Evolutionary conservation across 2,329 filamentous ascomycete genomes (phyloP), one percentile per base, ranked within the genome.

Genomic region (Cladophialophora carrionii): DNA sequence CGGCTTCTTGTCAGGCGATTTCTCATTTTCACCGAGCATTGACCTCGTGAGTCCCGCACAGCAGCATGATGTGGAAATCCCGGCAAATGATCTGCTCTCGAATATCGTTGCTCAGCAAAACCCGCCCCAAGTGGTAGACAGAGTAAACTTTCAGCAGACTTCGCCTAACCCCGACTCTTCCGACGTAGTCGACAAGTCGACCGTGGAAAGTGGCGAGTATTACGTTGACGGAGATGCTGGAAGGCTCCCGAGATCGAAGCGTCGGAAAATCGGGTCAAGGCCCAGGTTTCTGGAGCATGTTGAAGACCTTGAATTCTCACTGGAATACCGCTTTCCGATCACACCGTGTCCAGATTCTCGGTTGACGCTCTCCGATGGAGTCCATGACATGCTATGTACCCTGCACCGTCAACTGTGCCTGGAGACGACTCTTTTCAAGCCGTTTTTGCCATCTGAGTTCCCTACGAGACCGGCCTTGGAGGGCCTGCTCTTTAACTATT

Each of bases 211-310:
- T 24, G 71, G 70, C 5, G 71, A 77, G 32, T 72, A 71, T 54
- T 73, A 71, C 59, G 68, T 73, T 5, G 73, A 77, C 58, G 72
- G 72, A 6, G 69, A 70, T 48, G 68, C 69, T 17, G 64, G 69
- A 17, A 68, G 73, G 46, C 65, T 72, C 43, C 70, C 73, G 17
- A 77, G 59, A 48, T 54, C 57, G 32, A 69, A 69, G 52, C 57
- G 67, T 24, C 64, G 64, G 32, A 67, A 61, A 58, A 34, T 69
- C 32, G 55, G 56, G 9, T 12, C 59, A 9, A 67, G 52, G 26
- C 43, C 46, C 8, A 61, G 48, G 24, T 29, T 12, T 12, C 32
- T 2, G 1, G 32, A 34, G 32, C 32, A 34, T 12, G 32, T 34
- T 14, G 32, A 34, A 34, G 32, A 34, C 32, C 32, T 34, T 34